Evolutionary conservation across 805 yeast genomes (phyloP), one percentile per base, ranked within the genome.

Genomic region (Yarrowia keelungensis): DNA sequence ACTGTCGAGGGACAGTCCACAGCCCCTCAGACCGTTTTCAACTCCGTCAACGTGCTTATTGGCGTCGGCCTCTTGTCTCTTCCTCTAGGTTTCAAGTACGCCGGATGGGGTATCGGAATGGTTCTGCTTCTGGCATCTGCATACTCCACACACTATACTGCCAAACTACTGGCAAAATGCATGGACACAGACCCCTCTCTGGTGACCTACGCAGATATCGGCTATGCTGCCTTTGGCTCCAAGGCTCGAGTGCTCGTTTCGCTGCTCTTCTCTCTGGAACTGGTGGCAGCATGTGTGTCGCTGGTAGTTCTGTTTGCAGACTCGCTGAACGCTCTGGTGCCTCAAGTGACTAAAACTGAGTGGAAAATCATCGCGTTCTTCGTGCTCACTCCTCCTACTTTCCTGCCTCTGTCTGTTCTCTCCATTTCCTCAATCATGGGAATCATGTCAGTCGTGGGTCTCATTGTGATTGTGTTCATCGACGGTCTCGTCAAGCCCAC

Each of bases 171-270:
- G 69, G 88, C 94, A 14, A 83, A 84, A 70, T 87, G 97, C 72
- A 83, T 92, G 83, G 92, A 89, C 71, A 88, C 92, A 0, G 95
- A 92, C 78, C 88, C 85, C 15, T 88, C 95, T 0, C 79, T 92
- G 67, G 87, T 89, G 82, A 90, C 97, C 0, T 92, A 92, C 76
- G 96, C 97, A 0, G 97, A 92, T 79, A 81, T 92, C 61, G 97
- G 96, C 3, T 88, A 86, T 73, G 90, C 91, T n/a, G 90, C 93
- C 0, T 91, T 89, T 75, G 97, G 97, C 0, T 80, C 89, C 2
- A 81, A 81, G 41, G 97, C 95, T 2, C 84, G 97, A 73, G 81
- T 90, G 3, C 76, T 89, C 43, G 89, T 92, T 41, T 90, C 97
- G 1, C 72, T 87, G 14, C 75, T 92, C 14, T 92, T 92, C 75